Base-by-base conservation (phyloP, 2,329 filamentous ascomycete species). In the Talaromyces sp. region DNA sequence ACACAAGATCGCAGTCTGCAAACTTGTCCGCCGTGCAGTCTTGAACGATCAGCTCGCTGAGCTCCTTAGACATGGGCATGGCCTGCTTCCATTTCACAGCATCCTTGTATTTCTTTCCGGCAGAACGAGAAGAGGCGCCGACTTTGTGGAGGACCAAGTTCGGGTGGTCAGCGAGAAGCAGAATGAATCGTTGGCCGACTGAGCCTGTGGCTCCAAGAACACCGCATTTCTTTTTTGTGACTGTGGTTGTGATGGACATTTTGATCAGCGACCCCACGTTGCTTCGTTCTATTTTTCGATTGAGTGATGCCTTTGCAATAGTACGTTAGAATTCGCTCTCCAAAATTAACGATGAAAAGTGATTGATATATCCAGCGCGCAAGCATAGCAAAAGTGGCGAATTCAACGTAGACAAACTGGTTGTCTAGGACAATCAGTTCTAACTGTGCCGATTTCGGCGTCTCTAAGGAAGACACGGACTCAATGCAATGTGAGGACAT, bases 31-130 rank as follows among this genome's bases (percentile, higher is more conserved):
- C 87, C 73, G 83, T 89, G 83, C 95, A 98, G 75, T 92, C 89
- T 75, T 92, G 90, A 64, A 98, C 91, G 5, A 96, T 85, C 72
- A 98, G 84, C 69, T 93, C 89, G 70, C 87, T 92, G 66, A 96
- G 81, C 68, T 84, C 84, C 68, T 88, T 83, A 50, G 89, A 89
- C 86, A 97, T 96, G 63, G 92, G 90, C 64, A 87, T 82, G 10
- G 91, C 86, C 82, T 98, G 94, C 84, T 97, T 97, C 95, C 95
- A 98, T 73, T 87, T 87, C 68, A 96, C 93, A 45, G 93, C 94
- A 85, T 97, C 92, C 79, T 89, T 90, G 84, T 98, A 98, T 76
- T 90, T 90, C 84, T 97, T 97, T 74, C 93, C 93, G 7, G 92
- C 92, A 10, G 93, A 97, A 66, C 92, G 87, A 66, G 91, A 87